Conservation (phyloP, 1,139 yeast species). For the Yamadazyma conglobata region DNA sequence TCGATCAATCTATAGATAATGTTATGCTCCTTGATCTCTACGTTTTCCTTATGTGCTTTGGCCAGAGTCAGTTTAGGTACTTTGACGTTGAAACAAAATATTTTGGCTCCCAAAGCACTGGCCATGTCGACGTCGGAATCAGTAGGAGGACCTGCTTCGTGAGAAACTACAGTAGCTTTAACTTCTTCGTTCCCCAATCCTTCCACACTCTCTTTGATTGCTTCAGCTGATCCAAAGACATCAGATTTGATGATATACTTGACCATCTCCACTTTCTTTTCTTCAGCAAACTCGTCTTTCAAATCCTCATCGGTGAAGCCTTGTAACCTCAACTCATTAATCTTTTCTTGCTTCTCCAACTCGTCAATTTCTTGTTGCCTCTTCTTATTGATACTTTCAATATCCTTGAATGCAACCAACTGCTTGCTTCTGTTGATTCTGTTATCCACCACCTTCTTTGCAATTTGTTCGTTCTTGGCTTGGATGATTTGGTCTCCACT, state of each 20-base stretch:
- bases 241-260: constrained; percentile 79
- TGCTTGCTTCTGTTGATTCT: constrained; percentile 55
- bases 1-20: constrained; percentile 88
- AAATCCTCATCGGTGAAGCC: constrained; percentile 50
- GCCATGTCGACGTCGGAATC: constrained; percentile 85
- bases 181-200: constrained; percentile 87
- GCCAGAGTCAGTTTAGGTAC: constrained; percentile 61
- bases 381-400: constrained; percentile 65
- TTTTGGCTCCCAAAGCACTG: constrained; percentile 64
- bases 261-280: constrained; percentile 17
- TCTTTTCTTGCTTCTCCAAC: constrained; percentile 47
- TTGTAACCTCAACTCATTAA: constrained; percentile 53
- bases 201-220: constrained; percentile 67
- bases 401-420: constrained; percentile 60
- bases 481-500: constrained; percentile 86
- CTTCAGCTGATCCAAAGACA: constrained; percentile 71
- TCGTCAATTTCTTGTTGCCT: constrained; percentile 46
- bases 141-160: constrained; percentile 83
- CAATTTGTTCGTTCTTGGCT: constrained; percentile 68
- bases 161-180: constrained; percentile 58
- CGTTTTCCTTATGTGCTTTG: constrained; percentile 57
- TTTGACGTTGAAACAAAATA: constrained; percentile 75
- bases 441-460: constrained; percentile 70
- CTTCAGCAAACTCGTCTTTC: constrained; percentile 19
- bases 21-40: constrained; percentile 64